These are phyloP conservation scores for Xylaria sp. DNA, from an alignment of 2,329 filamentous ascomycete species.

Conservation along the genomic window DNA sequence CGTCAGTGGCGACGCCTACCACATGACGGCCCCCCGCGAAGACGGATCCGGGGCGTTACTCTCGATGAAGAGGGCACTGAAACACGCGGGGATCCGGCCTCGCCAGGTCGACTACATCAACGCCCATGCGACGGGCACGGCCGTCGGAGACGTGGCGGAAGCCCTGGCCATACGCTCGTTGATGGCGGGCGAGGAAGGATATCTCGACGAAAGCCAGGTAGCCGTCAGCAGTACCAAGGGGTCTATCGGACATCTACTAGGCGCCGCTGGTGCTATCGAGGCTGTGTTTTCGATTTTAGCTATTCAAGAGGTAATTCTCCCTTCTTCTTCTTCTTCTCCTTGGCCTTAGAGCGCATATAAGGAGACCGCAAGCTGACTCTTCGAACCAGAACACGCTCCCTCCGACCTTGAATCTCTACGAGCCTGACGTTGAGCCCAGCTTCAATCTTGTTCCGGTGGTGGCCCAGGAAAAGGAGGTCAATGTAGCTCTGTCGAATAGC, in stretches of 20 bases:
- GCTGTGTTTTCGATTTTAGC: slow-evolving; percentile 83
- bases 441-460: slow-evolving; percentile 83
- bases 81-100: slow-evolving; percentile 70
- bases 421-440: slow-evolving; percentile 65
- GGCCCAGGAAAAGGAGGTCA: slow-evolving; percentile 70
- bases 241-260: slow-evolving; percentile 86
- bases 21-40: slow-evolving; percentile 87
- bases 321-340: not conserved
- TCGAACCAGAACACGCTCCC: slow-evolving; percentile 73
- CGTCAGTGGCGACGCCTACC: slow-evolving; percentile 85
- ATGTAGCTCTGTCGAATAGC: slow-evolving; percentile 86
- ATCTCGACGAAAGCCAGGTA: slow-evolving; percentile 62
- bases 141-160: slow-evolving; percentile 85
- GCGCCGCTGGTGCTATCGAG: slow-evolving; percentile 88
- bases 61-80: slow-evolving; percentile 84
- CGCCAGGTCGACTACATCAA: slow-evolving; percentile 85
- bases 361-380: slow-evolving; percentile 11
- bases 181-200: slow-evolving; percentile 73
- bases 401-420: slow-evolving; percentile 81
- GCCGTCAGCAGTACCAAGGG: slow-evolving; percentile 95
- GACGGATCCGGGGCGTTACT: slow-evolving; percentile 80
- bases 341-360: not conserved
- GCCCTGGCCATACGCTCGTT: slow-evolving; percentile 78
- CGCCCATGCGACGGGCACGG: slow-evolving; percentile 89
- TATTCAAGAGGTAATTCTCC: slow-evolving; percentile 69